Base-by-base conservation (phyloP, 345 rosid species). In the Gynandropsis gynandra region DNA sequence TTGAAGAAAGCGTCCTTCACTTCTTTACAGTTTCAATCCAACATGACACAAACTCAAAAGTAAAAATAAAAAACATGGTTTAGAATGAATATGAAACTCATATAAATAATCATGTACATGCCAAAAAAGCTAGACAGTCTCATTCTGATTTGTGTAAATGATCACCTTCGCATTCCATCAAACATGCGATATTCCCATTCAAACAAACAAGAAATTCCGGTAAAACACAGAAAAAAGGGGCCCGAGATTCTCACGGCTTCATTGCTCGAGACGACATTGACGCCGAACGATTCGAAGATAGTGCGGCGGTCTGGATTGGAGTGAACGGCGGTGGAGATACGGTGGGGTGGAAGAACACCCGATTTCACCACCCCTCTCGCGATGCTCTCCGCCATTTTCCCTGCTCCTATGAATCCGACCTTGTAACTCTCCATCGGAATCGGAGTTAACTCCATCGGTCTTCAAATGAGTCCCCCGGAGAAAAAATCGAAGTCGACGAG, bases 321-420 rank as follows among this genome's bases (percentile, higher is more conserved):
- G 57, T 86, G 82, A 47, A 65, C 66, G 14, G 92, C 80, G 0
- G 92, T 85, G 58, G 43, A 65, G 49, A 90, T 87, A 62, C 85
- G 83, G 46, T 80, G 53, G 16, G 92, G 70, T 13, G 89, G 96
- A 51, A 90, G 58, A 40, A 78, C 16, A 46, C 92, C 96, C 1
- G 96, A 79, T 45, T 70, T 71, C 16, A 74, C 87, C 21, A 83
- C 76, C 16, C 98, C 98, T 67, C 76, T 79, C 10, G 88, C 94
- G 10, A 89, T 89, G 68, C 86, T 78, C 83, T 89, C 90, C 0
- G 98, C 98, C 89, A 90, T 75, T 58, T 87, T 90, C 10, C 98
- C 96, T 0, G 96, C 92, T 58, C 96, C 94, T 11, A 90, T 63
- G 64, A 90, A 82, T 10, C 95, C 98, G 1, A 87, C 57, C 61